phyloP scores from a whole-genome alignment of 179 eudicot species.

The Pouteria campechiana region DNA sequence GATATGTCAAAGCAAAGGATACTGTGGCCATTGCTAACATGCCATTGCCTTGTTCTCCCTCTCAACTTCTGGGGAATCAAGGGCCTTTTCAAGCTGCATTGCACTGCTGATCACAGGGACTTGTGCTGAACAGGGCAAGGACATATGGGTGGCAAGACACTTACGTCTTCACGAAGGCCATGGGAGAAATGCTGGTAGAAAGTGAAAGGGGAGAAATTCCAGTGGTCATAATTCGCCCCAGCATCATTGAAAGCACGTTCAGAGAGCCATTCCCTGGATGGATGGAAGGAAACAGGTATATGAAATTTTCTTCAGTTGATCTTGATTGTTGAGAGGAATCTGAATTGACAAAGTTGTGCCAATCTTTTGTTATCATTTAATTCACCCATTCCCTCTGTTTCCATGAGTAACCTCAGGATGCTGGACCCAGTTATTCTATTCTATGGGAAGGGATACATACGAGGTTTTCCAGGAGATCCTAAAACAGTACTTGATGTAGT shows the following conservation, averaged over 20 bases:
- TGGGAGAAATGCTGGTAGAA: conserved; percentile 94
- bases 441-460: conserved; percentile 87
- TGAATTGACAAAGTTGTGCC: no score
- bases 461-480: conserved; percentile 84
- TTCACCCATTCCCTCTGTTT: background rate
- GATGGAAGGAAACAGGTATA: conserved; percentile 97
- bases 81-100: no score
- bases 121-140: conserved; percentile 48
- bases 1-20: no score
- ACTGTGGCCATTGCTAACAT: no score
- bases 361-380: background rate
- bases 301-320: background rate
- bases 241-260: conserved; percentile 91
- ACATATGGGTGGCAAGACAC: conserved; percentile 97
- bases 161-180: conserved; percentile 95
- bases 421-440: conserved; percentile 91
- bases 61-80: background rate
- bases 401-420: conserved; percentile 60
- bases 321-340: no score
- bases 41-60: background rate
- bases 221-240: conserved; percentile 82
- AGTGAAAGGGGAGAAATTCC: conserved; percentile 76
- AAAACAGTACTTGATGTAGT: conserved; percentile 90
- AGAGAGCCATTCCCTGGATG: conserved; percentile 95
- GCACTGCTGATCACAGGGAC: no score